These are phyloP conservation scores for Coleophoma cylindrospora DNA, from an alignment of 2,329 filamentous ascomycete genomes.

Conservation along the genomic window DNA sequence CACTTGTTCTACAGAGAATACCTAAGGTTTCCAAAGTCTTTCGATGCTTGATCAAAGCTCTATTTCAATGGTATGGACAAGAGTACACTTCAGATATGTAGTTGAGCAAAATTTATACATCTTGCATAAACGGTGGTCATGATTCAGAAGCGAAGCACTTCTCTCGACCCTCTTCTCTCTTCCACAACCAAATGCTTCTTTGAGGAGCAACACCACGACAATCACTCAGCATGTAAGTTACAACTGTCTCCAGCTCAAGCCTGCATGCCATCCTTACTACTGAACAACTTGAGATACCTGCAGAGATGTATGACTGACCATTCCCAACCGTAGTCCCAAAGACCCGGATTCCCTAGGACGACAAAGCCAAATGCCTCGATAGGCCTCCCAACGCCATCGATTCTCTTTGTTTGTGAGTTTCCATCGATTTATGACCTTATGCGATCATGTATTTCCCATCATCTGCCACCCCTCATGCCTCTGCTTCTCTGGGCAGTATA, in stretches of 20 bases:
- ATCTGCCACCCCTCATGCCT: conserved; percentile 6
- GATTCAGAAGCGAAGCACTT: background rate
- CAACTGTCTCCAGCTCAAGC: no score
- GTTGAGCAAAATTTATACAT: conserved; percentile 8
- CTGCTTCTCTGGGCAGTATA: conserved; percentile 9
- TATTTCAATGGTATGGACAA: no score
- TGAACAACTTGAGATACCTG: conserved; percentile 6
- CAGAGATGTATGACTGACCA: conserved; percentile 12
- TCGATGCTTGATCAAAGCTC: conserved; percentile 7
- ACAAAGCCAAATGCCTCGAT: conserved; percentile 27
- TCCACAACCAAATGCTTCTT: conserved; percentile 9
- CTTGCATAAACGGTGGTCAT: conserved; percentile 5
- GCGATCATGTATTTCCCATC: conserved; percentile 23
- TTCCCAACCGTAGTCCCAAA: conserved; percentile 17
- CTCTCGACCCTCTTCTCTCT: conserved; percentile 10
- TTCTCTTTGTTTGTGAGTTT: conserved; percentile 26
- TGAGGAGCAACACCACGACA: conserved; percentile 8
- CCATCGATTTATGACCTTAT: conserved; percentile 18
- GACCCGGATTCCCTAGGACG: conserved; percentile 19
- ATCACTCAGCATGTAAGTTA: conserved; percentile 14
- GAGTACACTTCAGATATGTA: conserved; percentile 12
- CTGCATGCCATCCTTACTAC: background rate
- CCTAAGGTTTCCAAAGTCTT: no score
- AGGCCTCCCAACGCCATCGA: conserved; percentile 23
- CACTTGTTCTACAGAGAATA: no score